Evolutionary conservation across 2,329 filamentous ascomycete genomes (phyloP).

Genomic region (Thermoascus crustaceus): DNA sequence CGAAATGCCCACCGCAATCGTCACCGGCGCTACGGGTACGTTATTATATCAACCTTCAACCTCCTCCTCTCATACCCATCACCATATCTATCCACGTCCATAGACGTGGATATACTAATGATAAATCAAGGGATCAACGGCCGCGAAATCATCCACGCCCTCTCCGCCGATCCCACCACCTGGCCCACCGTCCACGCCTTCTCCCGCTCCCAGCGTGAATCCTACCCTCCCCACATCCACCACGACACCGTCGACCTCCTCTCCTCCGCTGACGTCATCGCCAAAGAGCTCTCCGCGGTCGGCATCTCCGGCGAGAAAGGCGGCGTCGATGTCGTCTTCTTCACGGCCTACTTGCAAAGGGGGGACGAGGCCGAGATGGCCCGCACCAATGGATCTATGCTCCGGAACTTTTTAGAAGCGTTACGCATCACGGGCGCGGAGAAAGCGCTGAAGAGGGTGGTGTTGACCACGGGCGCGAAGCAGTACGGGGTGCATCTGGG

Average conservation of each 20-base stretch:
- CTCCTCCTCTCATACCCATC: no score
- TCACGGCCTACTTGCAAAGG: conserved; percentile 36
- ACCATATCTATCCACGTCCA: no score
- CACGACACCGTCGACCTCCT: conserved; percentile 34
- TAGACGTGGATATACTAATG: no score
- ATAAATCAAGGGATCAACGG: neutral
- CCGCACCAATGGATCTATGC: conserved; percentile 36
- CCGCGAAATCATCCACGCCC: conserved; percentile 1
- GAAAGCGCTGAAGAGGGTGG: conserved; percentile 39
- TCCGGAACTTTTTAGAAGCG: conserved; percentile 42
- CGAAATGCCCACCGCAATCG: no score
- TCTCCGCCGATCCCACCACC: neutral
- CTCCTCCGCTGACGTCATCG: conserved; percentile 27
- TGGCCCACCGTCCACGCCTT: conserved; percentile 26
- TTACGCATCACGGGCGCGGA: conserved; percentile 36
- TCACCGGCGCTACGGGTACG: no score
- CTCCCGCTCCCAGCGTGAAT: conserved; percentile 33
- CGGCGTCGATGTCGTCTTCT: conserved; percentile 40
- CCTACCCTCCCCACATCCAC: conserved; percentile 27
- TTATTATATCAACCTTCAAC: no score
- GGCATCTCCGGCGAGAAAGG: conserved; percentile 27
- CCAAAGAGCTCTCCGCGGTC: conserved; percentile 27
- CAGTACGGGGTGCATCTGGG: conserved; percentile 49
- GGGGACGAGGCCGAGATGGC: conserved; percentile 28
- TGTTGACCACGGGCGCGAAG: conserved; percentile 44